Base-by-base conservation (phyloP, 192 early-diverging fungal species). In the Spizellomyces sp. region DNA sequence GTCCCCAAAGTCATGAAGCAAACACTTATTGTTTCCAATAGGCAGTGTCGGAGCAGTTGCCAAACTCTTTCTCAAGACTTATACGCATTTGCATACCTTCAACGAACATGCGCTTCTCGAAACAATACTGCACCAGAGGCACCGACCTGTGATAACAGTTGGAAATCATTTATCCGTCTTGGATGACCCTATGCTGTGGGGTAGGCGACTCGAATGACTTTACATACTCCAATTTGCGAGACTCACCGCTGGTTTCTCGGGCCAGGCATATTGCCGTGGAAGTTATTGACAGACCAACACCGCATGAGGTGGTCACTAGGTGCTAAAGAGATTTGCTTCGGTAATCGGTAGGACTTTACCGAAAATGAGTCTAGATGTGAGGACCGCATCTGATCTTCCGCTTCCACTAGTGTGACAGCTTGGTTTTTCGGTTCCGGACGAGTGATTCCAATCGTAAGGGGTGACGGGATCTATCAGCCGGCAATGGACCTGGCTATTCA, bases 271-370 rank as follows among this genome's bases (percentile, higher is more conserved):
- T 58, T 78, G 9, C 77, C 77, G 36, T 78, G 66, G 66, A 43
- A 10, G 44, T 65, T 69, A 7, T 47, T 78, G 10, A 42, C 64
- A 22, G 44, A 79, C 62, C 6, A 84, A 6, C 66, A 79, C 27
- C 75, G 78, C 2, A 82, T 90, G 77, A 87, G 95, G 48, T 95
- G 93, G 92, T 89, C 90, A 7, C 79, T 96, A 47, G 92, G 93
- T n/a, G 93, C 95, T 7, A 87, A 87, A 62, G 94, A 96, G 70
- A 87, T 95, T 19, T 91, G 92, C 57, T 96, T 90, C 80, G 88
- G 82, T 27, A 92, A 84, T 74, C 78, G 84, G 83, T 92, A 62
- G 27, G 36, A 41, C 12, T 19, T 17, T 6, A 4, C 9, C 58
- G 45, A 36, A 36, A 36, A 36, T 36, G 27, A 2, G 3, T 36